Evolutionary conservation across 768 basidiomycete genomes (phyloP).

Genomic region (Mycena leptocephala): DNA sequence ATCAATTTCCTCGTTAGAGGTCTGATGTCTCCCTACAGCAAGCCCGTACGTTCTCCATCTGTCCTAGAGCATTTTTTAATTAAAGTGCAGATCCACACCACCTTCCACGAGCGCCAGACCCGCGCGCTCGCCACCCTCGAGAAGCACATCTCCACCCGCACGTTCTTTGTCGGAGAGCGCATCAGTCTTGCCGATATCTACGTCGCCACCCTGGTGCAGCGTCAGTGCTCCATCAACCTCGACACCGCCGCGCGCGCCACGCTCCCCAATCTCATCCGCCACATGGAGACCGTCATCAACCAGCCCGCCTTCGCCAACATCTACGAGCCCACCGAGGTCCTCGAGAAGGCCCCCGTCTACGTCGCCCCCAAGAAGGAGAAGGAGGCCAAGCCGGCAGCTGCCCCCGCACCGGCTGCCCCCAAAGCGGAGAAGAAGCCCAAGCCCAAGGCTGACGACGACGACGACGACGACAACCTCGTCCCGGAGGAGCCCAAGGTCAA

Average conservation of each 20-base stretch:
- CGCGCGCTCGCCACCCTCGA: slow-evolving; percentile 81
- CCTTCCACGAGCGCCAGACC: slow-evolving; percentile 66
- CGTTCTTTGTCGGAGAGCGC: slow-evolving; percentile 95
- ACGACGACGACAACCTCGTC: slow-evolving; percentile 85
- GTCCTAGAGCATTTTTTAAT: background rate
- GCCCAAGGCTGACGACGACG: slow-evolving; percentile 66
- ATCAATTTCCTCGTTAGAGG: slow-evolving; percentile 63
- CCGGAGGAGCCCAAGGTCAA: slow-evolving; percentile 91
- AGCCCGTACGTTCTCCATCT: slow-evolving; percentile 70
- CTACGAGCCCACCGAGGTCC: slow-evolving; percentile 72
- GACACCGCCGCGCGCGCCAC: slow-evolving; percentile 79
- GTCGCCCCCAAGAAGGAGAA: slow-evolving; percentile 85
- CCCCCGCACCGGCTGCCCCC: slow-evolving; percentile 68
- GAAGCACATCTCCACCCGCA: slow-evolving; percentile 80
- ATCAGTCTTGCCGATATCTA: slow-evolving; percentile 94
- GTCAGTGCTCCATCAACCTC: slow-evolving; percentile 68
- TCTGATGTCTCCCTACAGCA: slow-evolving; percentile 79
- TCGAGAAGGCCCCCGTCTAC: slow-evolving; percentile 82
- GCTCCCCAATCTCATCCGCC: slow-evolving; percentile 86
- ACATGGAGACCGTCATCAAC: slow-evolving; percentile 90
- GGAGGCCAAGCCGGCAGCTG: slow-evolving; percentile 55
- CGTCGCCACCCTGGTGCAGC: slow-evolving; percentile 73
- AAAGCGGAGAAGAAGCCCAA: slow-evolving; percentile 79
- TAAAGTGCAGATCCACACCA: slow-evolving; percentile 71
- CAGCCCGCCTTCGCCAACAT: slow-evolving; percentile 83